Percentiles rank a stretch among this genome's conserved stretches.
These are phyloP conservation scores for Brassica incana DNA, from an alignment of 345 rosid genomes.

Conservation along the genomic window DNA sequence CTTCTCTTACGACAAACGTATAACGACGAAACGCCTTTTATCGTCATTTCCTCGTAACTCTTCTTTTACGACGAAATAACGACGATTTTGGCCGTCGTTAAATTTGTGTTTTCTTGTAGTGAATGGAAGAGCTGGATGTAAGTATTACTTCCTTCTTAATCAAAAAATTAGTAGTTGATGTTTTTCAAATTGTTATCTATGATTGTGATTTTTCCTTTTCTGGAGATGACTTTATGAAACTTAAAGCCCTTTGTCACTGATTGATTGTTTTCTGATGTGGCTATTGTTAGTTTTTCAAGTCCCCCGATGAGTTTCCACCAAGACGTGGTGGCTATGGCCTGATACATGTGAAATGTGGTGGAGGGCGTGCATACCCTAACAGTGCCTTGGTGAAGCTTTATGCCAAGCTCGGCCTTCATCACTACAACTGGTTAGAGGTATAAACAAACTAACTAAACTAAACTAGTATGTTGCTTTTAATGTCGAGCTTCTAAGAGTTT, in stretches of 20 bases:
- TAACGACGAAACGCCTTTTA: too few relatives aligned
- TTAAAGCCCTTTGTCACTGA: background rate
- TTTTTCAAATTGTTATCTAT: background rate
- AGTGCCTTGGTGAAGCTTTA: background rate
- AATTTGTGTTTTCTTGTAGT: too few relatives aligned
- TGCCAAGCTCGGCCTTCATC: background rate
- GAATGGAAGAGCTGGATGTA: background rate
- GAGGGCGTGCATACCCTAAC: background rate
- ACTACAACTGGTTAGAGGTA: background rate
- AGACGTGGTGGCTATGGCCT: background rate
- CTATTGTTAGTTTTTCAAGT: background rate
- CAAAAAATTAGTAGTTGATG: background rate
- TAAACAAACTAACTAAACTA: background rate
- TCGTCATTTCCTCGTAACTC: too few relatives aligned
- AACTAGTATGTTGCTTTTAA: background rate
- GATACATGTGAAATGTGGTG: background rate
- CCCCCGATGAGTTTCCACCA: background rate
- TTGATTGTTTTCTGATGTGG: background rate
- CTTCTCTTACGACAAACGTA: too few relatives aligned
- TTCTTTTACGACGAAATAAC: too few relatives aligned
- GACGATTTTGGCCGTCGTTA: too few relatives aligned
- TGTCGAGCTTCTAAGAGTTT: background rate
- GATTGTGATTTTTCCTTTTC: background rate
- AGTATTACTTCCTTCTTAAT: background rate
- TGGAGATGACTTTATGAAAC: background rate